Evolutionary conservation across 2,329 filamentous ascomycete species (phyloP).

Genomic region (Camillea tinctor): DNA sequence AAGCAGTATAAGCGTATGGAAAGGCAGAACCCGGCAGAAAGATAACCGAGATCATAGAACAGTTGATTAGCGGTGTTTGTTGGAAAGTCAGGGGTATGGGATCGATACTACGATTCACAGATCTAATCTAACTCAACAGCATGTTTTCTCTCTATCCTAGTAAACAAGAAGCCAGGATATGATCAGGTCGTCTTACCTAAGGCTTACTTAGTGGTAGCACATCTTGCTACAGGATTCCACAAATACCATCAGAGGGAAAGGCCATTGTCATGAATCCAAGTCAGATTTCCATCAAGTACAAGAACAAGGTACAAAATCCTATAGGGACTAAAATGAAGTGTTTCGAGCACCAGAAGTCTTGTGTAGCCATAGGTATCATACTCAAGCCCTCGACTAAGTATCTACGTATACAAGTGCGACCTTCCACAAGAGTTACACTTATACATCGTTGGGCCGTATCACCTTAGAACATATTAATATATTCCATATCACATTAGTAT

Average conservation of each 20-base stretch:
- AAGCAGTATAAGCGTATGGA: neutral
- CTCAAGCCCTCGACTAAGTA: neutral
- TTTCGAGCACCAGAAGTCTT: neutral
- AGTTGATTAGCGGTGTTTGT: neutral
- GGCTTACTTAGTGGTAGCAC: neutral
- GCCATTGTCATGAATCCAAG: neutral
- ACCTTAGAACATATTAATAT: conserved; percentile 15
- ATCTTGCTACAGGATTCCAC: neutral
- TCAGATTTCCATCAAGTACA: neutral
- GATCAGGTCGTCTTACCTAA: neutral
- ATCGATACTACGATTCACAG: neutral
- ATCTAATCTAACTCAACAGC: neutral
- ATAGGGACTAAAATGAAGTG: neutral
- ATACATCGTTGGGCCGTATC: conserved; percentile 15
- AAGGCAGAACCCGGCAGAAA: neutral
- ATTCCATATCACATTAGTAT: conserved; percentile 9
- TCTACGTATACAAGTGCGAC: too few relatives aligned
- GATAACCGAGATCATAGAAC: neutral
- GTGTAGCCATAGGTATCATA: neutral
- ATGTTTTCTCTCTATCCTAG: neutral
- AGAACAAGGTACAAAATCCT: neutral
- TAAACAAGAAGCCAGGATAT: neutral
- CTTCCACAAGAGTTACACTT: neutral
- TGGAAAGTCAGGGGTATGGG: neutral
- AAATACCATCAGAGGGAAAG: neutral